Evolutionary conservation across 2,329 filamentous ascomycete genomes (phyloP), one percentile per base, ranked within the genome.

Genomic region (Alternaria brassicae): DNA sequence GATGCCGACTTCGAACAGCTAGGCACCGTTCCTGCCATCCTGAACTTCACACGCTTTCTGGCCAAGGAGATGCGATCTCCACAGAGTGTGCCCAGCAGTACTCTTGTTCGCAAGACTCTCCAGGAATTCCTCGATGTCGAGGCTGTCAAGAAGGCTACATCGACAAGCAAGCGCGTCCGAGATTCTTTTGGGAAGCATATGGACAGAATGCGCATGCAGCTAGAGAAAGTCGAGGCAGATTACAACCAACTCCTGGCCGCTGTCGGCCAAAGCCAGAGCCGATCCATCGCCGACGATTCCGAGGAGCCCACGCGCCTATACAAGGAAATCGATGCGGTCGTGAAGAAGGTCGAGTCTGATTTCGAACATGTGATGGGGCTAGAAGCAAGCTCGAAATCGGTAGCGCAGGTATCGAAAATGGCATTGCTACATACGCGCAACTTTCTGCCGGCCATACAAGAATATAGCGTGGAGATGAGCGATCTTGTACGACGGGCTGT

Each of bases 311-410:
- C 81, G 21, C 88, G 90, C 62, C 81, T 97, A 6, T 82, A 95
- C 49, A 86, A 92, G 61, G 95, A 98, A 74, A 92, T 98, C 41
- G 89, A 94, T 73, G 90, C 91, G 0, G 84, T 98, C 55, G 89
- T 89, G 51, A 92, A 88, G 70, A 97, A 97, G 78, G 91, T 99
- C 49, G 88, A 89, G 47, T 91, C 89, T 6, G 95, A 98, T 77
- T 91, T 92, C 72, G 89, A 93, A 67, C 89, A 91, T 65, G 87
- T 92, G 10, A 81, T 92, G 42, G 84, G 85, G 6, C 89, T 93
- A 63, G 82, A 87, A 1, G 86, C 87, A 63, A 88, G 88, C 39
- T 81, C 88, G n/a, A 89, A 88, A 67, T 84, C 86, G 4, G 79
- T 88, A 37, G 81, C 85, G 6, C 85, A 85, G 63, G 84, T 86